A percentile compares a stretch with the other conserved stretches of the same genome.
phyloP scores from a whole-genome alignment of 192 early-diverging fungal species.

The Coemansia sp. region DNA sequence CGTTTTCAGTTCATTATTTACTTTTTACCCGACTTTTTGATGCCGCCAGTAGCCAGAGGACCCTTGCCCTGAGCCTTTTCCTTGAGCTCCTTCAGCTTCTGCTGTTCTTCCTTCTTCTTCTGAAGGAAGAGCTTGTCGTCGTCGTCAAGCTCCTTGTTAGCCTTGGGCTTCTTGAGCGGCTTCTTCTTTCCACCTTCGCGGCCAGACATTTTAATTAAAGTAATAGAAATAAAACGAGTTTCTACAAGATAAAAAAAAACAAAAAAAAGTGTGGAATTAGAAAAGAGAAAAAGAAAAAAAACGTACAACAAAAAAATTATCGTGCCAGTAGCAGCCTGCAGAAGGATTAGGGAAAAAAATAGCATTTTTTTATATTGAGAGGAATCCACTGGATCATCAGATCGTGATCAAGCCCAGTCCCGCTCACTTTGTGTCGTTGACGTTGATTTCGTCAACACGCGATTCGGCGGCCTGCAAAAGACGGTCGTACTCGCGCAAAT shows the following conservation, averaged over 20 bases:
- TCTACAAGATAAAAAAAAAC: not conserved
- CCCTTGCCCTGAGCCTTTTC: slow-evolving; percentile 62
- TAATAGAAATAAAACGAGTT: not conserved
- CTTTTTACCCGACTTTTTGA: slow-evolving; percentile 80
- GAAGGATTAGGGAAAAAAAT: not conserved
- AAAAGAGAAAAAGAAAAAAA: not conserved
- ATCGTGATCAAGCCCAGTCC: not conserved
- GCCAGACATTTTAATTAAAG: slow-evolving; percentile 19
- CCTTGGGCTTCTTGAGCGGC: slow-evolving; percentile 87
- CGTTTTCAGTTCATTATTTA: slow-evolving; percentile 31
- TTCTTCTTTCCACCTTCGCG: slow-evolving; percentile 78
- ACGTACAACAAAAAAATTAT: not conserved
- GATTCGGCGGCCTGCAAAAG: slow-evolving; percentile 28
- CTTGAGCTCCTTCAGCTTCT: slow-evolving; percentile 75
- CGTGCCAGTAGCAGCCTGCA: not conserved
- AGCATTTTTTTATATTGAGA: not conserved
- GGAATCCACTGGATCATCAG: not conserved
- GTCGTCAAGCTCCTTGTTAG: slow-evolving; percentile 65
- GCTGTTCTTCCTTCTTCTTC: slow-evolving; percentile 75
- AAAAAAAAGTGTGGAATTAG: not conserved
- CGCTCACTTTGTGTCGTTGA: slow-evolving; percentile 16
- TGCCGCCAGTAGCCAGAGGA: slow-evolving; percentile 65
- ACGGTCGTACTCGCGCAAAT: slow-evolving; percentile 40
- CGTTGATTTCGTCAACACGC: slow-evolving; percentile 24
- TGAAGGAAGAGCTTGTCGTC: slow-evolving; percentile 77